Conservation (phyloP, 768 basidiomycete species). For the Mycena albidolilacea region DNA sequence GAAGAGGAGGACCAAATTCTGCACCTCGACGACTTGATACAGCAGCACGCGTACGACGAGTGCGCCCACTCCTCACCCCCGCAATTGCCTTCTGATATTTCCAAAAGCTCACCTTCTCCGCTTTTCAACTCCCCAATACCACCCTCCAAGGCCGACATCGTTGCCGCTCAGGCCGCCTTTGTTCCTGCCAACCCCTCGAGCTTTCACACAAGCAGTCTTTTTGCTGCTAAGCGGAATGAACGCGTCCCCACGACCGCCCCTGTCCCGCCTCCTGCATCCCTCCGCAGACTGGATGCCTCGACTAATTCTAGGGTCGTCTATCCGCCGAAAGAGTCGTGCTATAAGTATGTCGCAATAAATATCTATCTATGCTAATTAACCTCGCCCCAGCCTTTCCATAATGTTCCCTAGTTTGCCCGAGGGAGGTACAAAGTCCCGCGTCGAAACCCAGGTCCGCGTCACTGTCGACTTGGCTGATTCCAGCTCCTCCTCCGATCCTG, state of each 20-base stretch:
- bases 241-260: slow-evolving; percentile 70
- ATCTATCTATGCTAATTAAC: slow-evolving; percentile 17
- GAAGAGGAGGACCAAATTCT: slow-evolving; percentile 71
- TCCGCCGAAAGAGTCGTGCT: slow-evolving; percentile 82
- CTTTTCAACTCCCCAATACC: slow-evolving; percentile 49
- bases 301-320: slow-evolving; percentile 73
- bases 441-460: slow-evolving; percentile 95
- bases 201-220: slow-evolving; percentile 49
- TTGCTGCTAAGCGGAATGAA: slow-evolving; percentile 53
- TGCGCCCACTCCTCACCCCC: slow-evolving; percentile 52
- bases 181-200: slow-evolving; percentile 44
- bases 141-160: slow-evolving; percentile 51
- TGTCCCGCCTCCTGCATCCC: slow-evolving; percentile 75
- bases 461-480: slow-evolving; percentile 84
- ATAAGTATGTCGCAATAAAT: slow-evolving; percentile 63
- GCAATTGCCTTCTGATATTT: slow-evolving; percentile 32
- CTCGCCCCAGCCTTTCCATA: slow-evolving; percentile 74
- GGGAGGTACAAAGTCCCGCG: slow-evolving; percentile 89
- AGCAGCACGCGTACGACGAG: slow-evolving; percentile 85
- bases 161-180: slow-evolving; percentile 40
- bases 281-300: slow-evolving; percentile 69
- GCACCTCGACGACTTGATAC: slow-evolving; percentile 79
- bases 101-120: slow-evolving; percentile 54
- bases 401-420: slow-evolving; percentile 88
- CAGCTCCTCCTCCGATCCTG: slow-evolving; percentile 71